Base-by-base conservation (phyloP, 2,329 filamentous ascomycete genomes). In the Cytospora schulzeri region DNA sequence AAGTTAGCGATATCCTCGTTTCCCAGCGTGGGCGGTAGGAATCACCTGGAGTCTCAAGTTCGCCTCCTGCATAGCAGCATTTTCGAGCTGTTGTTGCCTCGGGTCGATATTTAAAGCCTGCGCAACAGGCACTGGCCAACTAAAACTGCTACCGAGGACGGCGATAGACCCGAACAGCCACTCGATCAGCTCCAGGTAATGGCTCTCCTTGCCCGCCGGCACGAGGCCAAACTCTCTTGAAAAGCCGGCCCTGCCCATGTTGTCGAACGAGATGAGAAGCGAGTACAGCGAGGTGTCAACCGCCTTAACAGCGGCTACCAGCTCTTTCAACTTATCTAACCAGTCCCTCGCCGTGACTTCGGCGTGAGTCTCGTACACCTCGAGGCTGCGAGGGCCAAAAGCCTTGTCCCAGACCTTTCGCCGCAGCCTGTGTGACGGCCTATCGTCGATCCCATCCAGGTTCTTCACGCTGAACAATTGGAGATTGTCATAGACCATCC, bases 211-310 rank as follows among this genome's bases (percentile, higher is more conserved):
- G 2, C 72, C 71, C 7, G 69, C 67, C 6, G 66, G 53, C 12
- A 74, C 61, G 15, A 68, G 69, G 1, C 67, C 67, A 17, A 73
- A 74, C 12, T 71, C 69, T 14, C 64, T 62, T 0, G 70, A 70
- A 56, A 71, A 74, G 2, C 70, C 72, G 24, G 73, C 66, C 4
- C 68, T 69, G 19, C 72, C 72, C 68, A 71, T 73, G 22, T 73
- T 71, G n/a, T 74, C 71, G 53, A 74, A 74, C 2, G 70, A 66
- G 5, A 74, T 71, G 26, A 74, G 65, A 9, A 65, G 63, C 2
- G 71, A 68, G 57, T 71, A 73, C n/a, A 69, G 61, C 3, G 71
- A 67, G 1, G 69, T 69, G 24, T 73, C 60, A 53, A 73, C 61
- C 0, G 69, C 66, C 7, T 60, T 60, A 19, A 69, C 66, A 5